phyloP scores from a whole-genome alignment of 805 yeast genomes.

The Hanseniaspora taiwanica region DNA sequence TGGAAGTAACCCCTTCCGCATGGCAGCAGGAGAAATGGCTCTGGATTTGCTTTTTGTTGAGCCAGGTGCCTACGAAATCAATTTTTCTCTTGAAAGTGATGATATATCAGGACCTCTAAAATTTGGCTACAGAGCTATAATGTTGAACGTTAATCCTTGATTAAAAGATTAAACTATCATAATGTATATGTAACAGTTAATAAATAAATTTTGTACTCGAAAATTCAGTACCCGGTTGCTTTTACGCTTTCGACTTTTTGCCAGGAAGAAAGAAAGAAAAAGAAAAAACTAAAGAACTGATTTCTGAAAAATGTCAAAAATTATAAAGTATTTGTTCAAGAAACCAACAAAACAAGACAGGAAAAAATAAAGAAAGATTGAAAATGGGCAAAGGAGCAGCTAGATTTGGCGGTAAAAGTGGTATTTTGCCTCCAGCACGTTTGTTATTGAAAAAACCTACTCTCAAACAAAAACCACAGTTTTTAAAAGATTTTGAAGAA shows the following conservation, averaged over 20 bases:
- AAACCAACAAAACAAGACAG: background rate
- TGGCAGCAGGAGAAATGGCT: background rate
- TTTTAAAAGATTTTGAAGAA: slow-evolving; percentile 8
- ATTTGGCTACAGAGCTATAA: background rate
- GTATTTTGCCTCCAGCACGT: slow-evolving; percentile 69
- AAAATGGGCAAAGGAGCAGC: slow-evolving; percentile 36
- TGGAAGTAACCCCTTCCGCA: slow-evolving; percentile 5
- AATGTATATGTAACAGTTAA: too few species aligned
- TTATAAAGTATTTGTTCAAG: too few species aligned
- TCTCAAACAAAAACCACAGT: slow-evolving; percentile 28
- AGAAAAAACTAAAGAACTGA: too few species aligned
- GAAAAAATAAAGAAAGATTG: background rate
- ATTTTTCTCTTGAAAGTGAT: slow-evolving; percentile 4
- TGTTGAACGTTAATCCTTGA: background rate
- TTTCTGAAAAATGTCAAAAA: too few species aligned
- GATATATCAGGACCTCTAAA: background rate
- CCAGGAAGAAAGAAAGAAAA: too few species aligned
- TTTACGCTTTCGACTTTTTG: too few species aligned
- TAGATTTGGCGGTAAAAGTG: slow-evolving; percentile 49
- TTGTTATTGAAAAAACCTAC: slow-evolving; percentile 59
- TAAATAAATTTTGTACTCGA: too few species aligned
- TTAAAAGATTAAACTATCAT: background rate
- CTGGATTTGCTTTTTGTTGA: slow-evolving; percentile 1
- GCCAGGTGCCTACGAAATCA: slow-evolving; percentile 5
- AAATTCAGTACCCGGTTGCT: too few species aligned